A percentile compares a stretch with the other conserved stretches of the same genome.
phyloP scores from a whole-genome alignment of 2,329 filamentous ascomycete species.

The Clarireedia sp. region DNA sequence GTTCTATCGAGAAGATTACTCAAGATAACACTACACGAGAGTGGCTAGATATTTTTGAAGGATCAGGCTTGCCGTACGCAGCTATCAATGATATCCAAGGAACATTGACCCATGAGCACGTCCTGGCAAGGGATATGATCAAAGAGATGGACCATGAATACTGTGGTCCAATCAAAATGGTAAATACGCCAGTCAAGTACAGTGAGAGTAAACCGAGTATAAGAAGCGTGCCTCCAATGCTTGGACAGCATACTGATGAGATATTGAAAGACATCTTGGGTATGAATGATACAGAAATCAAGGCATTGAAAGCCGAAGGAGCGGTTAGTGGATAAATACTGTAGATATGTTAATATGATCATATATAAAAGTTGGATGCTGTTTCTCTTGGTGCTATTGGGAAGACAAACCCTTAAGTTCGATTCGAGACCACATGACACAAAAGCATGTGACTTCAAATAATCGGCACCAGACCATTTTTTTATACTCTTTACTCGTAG shows the following conservation, averaged over 20 bases:
- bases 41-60: slow-evolving; percentile 81
- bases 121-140: slow-evolving; percentile 80
- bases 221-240: slow-evolving; percentile 68
- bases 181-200: slow-evolving; percentile 93
- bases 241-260: slow-evolving; percentile 83
- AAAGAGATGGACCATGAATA: slow-evolving; percentile 73
- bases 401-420: neutral
- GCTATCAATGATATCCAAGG: slow-evolving; percentile 88
- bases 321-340: slow-evolving; percentile 45
- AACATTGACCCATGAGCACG: slow-evolving; percentile 78
- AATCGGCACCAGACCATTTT: slow-evolving; percentile 9
- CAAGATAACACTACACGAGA: slow-evolving; percentile 71
- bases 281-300: slow-evolving; percentile 50
- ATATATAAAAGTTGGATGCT: neutral
- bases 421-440: slow-evolving; percentile 9
- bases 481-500: slow-evolving; percentile 7
- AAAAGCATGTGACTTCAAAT: slow-evolving; percentile 4
- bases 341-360: neutral
- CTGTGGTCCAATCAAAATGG: slow-evolving; percentile 80
- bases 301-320: slow-evolving; percentile 54
- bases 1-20: slow-evolving; percentile 69
- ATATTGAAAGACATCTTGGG: slow-evolving; percentile 59
- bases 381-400: neutral
- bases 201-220: slow-evolving; percentile 73
- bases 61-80: slow-evolving; percentile 88